These are phyloP conservation scores for Turnera subulata DNA, from an alignment of 345 rosid genomes.

Conservation along the genomic window DNA sequence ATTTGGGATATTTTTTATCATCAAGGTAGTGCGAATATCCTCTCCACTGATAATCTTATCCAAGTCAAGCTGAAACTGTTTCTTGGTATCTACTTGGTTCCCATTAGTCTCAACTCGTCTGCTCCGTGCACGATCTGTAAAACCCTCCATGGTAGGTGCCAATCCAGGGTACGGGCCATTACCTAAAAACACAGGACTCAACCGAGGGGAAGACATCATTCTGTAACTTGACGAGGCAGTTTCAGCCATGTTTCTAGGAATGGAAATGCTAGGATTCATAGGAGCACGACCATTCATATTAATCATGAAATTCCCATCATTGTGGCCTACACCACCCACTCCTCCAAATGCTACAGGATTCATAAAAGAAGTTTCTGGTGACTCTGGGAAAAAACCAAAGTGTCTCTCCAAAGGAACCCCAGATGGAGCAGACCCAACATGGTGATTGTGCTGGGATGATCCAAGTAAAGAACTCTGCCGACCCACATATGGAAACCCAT, in stretches of 20 bases:
- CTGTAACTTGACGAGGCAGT: constrained; percentile 53
- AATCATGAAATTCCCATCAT: constrained; percentile 41
- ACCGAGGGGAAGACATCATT: constrained; percentile 74
- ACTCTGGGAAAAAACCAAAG: constrained; percentile 47
- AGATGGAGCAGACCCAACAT: constrained; percentile 94
- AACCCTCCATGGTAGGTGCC: constrained; percentile 44
- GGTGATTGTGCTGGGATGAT: constrained; percentile 53
- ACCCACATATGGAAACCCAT: constrained; percentile 48
- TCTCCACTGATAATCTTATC: constrained; percentile 64
- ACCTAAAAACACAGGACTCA: constrained; percentile 56
- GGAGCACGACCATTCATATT: constrained; percentile 44
- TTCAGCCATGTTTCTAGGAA: constrained; percentile 42
- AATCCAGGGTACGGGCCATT: constrained; percentile 54
- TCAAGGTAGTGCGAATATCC: constrained; percentile 79
- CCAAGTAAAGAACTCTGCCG: constrained; percentile 53
- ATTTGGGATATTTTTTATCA: constrained; percentile 95
- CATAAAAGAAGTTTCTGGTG: constrained; percentile 51
- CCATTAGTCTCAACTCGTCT: constrained; percentile 55
- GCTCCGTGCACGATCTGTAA: constrained; percentile 57
- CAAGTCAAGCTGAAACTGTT: constrained; percentile 73
- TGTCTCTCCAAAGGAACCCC: constrained; percentile 58
- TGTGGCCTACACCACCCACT: constrained; percentile 38
- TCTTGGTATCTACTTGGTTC: constrained; percentile 58
- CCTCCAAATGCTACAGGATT: constrained; percentile 45
- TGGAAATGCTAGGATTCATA: constrained; percentile 8